Conservation (phyloP, 225 moss, liverwort and hornwort genomes). For the Asterella californica region DNA sequence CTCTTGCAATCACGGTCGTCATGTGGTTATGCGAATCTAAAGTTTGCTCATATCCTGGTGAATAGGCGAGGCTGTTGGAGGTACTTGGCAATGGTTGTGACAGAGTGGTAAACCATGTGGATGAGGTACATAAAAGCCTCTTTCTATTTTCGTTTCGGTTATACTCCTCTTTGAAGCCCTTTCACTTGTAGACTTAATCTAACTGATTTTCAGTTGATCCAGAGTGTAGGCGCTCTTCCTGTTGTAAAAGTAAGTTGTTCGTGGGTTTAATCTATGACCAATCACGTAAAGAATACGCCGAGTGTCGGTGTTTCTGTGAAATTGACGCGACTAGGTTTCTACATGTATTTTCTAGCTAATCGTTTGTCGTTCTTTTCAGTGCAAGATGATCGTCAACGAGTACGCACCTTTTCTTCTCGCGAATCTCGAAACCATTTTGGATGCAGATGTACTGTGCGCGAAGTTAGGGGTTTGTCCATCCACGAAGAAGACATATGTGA, state of each 20-base stretch:
- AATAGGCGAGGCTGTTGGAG: constrained; percentile 70
- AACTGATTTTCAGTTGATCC: too few relatives aligned
- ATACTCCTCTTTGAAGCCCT: too few relatives aligned
- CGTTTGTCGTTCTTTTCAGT: constrained; percentile 38
- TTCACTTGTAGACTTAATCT: too few relatives aligned
- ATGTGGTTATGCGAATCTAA: not conserved
- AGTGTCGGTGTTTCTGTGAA: not conserved
- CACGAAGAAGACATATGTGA: not conserved
- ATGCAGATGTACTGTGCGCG: constrained; percentile 71
- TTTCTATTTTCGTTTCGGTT: not conserved
- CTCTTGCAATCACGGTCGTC: not conserved
- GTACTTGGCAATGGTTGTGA: constrained; percentile 65
- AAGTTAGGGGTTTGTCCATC: constrained; percentile 63
- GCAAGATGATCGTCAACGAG: constrained; percentile 69
- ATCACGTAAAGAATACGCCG: not conserved
- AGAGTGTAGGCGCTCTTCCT: too few relatives aligned
- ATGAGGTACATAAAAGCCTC: constrained; percentile 51
- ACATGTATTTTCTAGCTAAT: not conserved
- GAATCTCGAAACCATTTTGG: constrained; percentile 73
- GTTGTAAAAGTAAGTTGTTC: too few relatives aligned
- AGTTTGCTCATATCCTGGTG: not conserved
- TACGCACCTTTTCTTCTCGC: constrained; percentile 82
- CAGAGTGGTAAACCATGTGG: constrained; percentile 78
- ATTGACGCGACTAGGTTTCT: not conserved
- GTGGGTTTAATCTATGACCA: too few relatives aligned